Evolutionary conservation across 345 rosid genomes (phyloP).

Genomic region (Salix udensis): DNA sequence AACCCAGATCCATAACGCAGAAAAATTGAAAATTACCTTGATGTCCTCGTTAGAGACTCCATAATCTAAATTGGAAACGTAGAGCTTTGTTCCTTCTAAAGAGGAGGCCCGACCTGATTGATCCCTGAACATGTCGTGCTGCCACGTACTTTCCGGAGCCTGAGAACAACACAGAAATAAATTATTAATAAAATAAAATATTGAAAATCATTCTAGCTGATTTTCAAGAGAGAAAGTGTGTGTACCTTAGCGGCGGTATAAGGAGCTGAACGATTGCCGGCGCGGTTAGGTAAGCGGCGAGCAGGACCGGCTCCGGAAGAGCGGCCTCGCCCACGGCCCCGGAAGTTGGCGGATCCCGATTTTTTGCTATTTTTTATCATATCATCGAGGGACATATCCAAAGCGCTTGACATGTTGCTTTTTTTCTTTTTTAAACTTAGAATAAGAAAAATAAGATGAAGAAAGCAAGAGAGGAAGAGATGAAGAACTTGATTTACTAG

Average conservation of each 20-base stretch:
- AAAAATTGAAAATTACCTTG: slow-evolving; percentile 42
- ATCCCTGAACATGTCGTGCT: slow-evolving; percentile 74
- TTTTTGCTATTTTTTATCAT: slow-evolving; percentile 78
- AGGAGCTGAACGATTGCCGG: slow-evolving; percentile 58
- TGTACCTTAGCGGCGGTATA: slow-evolving; percentile 51
- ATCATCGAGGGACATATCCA: slow-evolving; percentile 97
- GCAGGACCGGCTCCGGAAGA: slow-evolving; percentile 56
- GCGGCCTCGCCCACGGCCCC: slow-evolving; percentile 57
- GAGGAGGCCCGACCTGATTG: slow-evolving; percentile 54
- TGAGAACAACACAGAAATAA: slow-evolving; percentile 20
- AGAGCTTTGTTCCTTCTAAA: slow-evolving; percentile 92
- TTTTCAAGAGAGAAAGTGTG: not conserved
- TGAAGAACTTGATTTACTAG: not conserved
- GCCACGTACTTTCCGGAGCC: slow-evolving; percentile 93
- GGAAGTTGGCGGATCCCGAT: slow-evolving; percentile 54
- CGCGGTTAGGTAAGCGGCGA: slow-evolving; percentile 65
- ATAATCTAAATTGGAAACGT: slow-evolving; percentile 79
- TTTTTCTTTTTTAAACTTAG: not conserved
- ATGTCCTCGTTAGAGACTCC: slow-evolving; percentile 95
- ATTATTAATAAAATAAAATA: slow-evolving; percentile 15
- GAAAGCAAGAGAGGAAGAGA: not conserved
- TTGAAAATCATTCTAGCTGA: slow-evolving; percentile 17
- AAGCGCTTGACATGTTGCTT: slow-evolving; percentile 63
- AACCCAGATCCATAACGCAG: not conserved
- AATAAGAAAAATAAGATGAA: not conserved